Evolutionary conservation across 2,329 filamentous ascomycete genomes (phyloP).

Genomic region (Tolypocladium inflatum): DNA sequence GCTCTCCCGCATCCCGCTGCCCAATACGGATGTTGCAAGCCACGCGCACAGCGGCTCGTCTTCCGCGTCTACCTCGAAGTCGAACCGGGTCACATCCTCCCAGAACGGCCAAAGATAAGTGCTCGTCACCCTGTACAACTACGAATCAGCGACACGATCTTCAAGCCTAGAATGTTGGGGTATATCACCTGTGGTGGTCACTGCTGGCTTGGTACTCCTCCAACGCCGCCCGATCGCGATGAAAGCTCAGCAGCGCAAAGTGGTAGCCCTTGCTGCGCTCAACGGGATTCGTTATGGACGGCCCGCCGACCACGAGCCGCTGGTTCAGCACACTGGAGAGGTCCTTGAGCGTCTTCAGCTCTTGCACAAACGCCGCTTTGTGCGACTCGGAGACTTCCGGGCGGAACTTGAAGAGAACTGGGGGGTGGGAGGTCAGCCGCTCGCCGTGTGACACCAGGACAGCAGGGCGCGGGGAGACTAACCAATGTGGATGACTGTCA

Average conservation of each 20-base stretch:
- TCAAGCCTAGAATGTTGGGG: neutral
- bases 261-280: constrained; percentile 44
- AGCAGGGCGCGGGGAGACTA: neutral
- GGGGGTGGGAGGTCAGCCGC: neutral
- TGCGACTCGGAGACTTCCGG: constrained; percentile 29
- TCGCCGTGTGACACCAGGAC: neutral
- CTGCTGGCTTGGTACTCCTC: constrained; percentile 40
- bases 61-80: constrained; percentile 38
- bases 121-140: constrained; percentile 34
- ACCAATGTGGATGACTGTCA: constrained; percentile 28
- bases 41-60: constrained; percentile 18
- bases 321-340: constrained; percentile 37
- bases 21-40: neutral
- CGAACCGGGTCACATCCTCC: constrained; percentile 42
- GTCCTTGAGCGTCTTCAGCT: constrained; percentile 38
- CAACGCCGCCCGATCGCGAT: constrained; percentile 32
- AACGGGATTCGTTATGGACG: constrained; percentile 40
- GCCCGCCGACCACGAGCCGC: constrained; percentile 41
- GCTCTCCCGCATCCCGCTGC: neutral
- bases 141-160: neutral
- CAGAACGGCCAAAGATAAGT: constrained; percentile 41
- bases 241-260: constrained; percentile 41
- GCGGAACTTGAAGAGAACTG: constrained; percentile 42
- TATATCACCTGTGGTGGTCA: constrained; percentile 38
- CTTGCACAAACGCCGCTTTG: constrained; percentile 31